Evolutionary conservation across 768 basidiomycete species (phyloP), one percentile per base, ranked within the genome.

Genomic region (Mycena capillaripes): DNA sequence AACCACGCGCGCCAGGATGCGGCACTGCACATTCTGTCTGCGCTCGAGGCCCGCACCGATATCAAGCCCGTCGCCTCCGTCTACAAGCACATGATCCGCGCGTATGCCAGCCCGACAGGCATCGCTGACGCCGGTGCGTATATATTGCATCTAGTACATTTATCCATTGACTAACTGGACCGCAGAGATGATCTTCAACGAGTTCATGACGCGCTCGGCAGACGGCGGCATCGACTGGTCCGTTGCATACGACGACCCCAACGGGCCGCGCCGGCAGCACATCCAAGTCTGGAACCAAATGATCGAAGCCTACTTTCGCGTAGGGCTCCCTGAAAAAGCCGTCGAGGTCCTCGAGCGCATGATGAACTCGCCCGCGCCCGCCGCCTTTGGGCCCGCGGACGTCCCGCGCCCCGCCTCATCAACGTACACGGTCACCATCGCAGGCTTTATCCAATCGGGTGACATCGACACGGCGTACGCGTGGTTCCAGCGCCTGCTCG

Each of bases 251-350:
- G 60, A 76, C 27, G 72, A 76, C 64, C 76, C 75, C 44, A 63
- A 77, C n/a, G 69, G 66, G 66, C 60, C 79, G 25, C 66, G 80
- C 70, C 78, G 80, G 34, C 81, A 82, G 25, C 86, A 87, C 60
- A 81, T 92, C 53, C 78, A 84, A 44, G 83, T 92, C 2, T 96
- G 90, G 90, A 93, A 94, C 74, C 84, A 88, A 76, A 95, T 95
- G 92, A 90, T 97, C 40, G 86, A 90, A 57, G 87, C 91, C 0
- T 92, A 94, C 80, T 92, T 97, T 84, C 86, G 84, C 44, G 87
- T 84, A 44, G 90, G 90, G 1, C 81, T 90, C 60, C 86, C 92
- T 0, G 89, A 89, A 25, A 88, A 87, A 53, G 95, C 91, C 11
- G 76, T 96, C 12, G 89, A 80, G 27, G 80, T 96, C 3, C 82